phyloP scores from a whole-genome alignment of 2,329 filamentous ascomycete genomes.

The Sphaerulina vaccinii region DNA sequence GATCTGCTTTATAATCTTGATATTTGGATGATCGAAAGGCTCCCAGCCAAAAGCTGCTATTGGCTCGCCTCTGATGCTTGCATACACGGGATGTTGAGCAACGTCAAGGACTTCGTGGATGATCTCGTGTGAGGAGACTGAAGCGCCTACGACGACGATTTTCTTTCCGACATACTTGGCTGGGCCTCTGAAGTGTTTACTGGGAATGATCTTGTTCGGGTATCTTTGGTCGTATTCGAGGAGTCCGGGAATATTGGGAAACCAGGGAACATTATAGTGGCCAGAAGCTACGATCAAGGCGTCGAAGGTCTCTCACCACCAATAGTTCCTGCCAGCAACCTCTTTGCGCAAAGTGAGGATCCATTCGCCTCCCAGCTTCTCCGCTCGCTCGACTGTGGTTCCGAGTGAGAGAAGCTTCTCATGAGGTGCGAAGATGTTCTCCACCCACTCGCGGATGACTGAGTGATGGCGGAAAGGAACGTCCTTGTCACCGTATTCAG shows the following conservation, averaged over 20 bases:
- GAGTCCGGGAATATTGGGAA: conserved; percentile 1
- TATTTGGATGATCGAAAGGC: conserved; percentile 3
- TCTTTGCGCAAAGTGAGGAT: neutral
- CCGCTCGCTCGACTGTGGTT: conserved; percentile 5
- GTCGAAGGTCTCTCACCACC: conserved; percentile 4
- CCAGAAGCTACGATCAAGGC: neutral
- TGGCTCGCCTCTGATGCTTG: neutral
- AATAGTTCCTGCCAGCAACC: conserved; percentile 1
- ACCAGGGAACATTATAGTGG: conserved; percentile 6
- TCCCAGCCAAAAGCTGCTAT: conserved; percentile 3
- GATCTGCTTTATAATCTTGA: conserved; percentile 1
- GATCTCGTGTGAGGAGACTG: conserved; percentile 2
- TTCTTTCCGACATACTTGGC: neutral
- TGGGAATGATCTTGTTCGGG: neutral
- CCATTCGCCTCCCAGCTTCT: conserved; percentile 1
- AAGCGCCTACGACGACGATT: neutral
- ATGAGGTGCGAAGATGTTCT: neutral
- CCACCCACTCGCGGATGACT: neutral
- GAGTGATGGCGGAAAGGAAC: conserved; percentile 1
- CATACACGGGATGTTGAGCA: neutral
- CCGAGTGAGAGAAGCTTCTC: neutral
- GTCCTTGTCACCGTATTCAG: neutral
- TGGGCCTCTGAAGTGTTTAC: conserved; percentile 1
- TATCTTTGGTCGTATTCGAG: neutral
- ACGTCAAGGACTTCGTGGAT: conserved; percentile 1